Conservation (phyloP, 352 stramenopile genomes). For the Globisporangium lucens region DNA sequence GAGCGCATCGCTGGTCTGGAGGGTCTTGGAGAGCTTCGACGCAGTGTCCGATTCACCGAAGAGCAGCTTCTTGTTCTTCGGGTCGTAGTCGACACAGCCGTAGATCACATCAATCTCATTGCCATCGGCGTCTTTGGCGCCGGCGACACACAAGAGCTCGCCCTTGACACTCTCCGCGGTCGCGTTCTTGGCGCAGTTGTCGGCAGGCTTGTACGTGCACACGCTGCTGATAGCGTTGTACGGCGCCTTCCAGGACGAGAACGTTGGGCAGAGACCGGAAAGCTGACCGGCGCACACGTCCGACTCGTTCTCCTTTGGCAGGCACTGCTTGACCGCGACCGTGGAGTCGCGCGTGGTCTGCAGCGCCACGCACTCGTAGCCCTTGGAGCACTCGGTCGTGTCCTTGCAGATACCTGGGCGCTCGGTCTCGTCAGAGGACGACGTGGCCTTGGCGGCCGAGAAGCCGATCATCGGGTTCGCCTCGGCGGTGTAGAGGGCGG, state of each 20-base stretch:
- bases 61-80: slow-evolving; percentile 39
- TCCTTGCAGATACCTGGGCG: slow-evolving; percentile 56
- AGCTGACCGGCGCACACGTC: slow-evolving; percentile 66
- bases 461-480: slow-evolving; percentile 12
- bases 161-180: slow-evolving; percentile 44
- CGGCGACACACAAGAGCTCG: slow-evolving; percentile 53
- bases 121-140: slow-evolving; percentile 35
- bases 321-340: slow-evolving; percentile 68
- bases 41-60: slow-evolving; percentile 54
- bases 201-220: slow-evolving; percentile 69
- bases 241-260: slow-evolving; percentile 58
- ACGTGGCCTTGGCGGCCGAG: slow-evolving; percentile 12
- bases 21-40: slow-evolving; percentile 45
- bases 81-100: slow-evolving; percentile 69
- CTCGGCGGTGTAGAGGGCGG: slow-evolving; percentile 29
- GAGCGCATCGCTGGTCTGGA: slow-evolving; percentile 42
- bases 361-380: slow-evolving; percentile 66
- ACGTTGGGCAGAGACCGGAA: slow-evolving; percentile 61
- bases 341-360: slow-evolving; percentile 60
- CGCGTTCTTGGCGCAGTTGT: slow-evolving; percentile 46
- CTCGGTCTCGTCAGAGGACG: slow-evolving; percentile 16
- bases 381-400: slow-evolving; percentile 46
- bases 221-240: slow-evolving; percentile 79
- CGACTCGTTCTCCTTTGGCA: slow-evolving; percentile 54
- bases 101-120: slow-evolving; percentile 61